A percentile compares a stretch with the other conserved stretches of the same genome.
Conservation (phyloP, 83 land plant species). For the Diphasiastrum complanatum region DNA sequence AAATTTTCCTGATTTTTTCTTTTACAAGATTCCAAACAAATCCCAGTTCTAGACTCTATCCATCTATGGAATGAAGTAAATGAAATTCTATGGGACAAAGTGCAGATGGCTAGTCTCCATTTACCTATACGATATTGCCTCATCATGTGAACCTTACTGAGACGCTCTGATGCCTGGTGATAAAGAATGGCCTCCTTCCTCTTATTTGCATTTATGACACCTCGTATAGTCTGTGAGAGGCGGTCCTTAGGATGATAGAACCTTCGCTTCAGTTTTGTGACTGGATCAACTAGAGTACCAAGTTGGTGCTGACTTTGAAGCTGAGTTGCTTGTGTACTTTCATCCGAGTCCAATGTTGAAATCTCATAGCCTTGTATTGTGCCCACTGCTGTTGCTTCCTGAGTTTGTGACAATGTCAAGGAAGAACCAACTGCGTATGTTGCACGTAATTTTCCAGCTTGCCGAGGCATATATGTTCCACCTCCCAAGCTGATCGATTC, state of each 20-base stretch:
- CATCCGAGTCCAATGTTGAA: slow-evolving; percentile 11
- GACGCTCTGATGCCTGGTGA: slow-evolving; percentile 39
- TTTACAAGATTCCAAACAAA: no score
- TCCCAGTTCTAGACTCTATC: no score
- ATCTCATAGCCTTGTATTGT: slow-evolving; percentile 10
- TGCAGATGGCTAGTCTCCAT: background rate
- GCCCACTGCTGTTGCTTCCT: slow-evolving; percentile 8
- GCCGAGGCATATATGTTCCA: no score
- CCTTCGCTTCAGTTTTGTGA: slow-evolving; percentile 26
- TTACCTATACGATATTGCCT: slow-evolving; percentile 46
- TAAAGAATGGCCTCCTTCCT: slow-evolving; percentile 36
- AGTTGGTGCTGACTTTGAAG: slow-evolving; percentile 16
- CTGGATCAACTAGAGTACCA: slow-evolving; percentile 19
- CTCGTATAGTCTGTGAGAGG: slow-evolving; percentile 29
- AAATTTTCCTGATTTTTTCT: no score
- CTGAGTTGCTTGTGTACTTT: background rate
- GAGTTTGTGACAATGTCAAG: slow-evolving; percentile 19
- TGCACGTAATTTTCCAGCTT: slow-evolving; percentile 26
- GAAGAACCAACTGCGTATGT: slow-evolving; percentile 18
- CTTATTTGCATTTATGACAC: slow-evolving; percentile 29
- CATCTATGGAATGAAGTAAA: no score
- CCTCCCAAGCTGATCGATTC: no score
- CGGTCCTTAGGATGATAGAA: slow-evolving; percentile 23
- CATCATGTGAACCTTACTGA: slow-evolving; percentile 44
- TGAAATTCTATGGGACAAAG: background rate